Conservation (phyloP, 148 eudicot genomes). For the Dianthus caryophyllus region DNA sequence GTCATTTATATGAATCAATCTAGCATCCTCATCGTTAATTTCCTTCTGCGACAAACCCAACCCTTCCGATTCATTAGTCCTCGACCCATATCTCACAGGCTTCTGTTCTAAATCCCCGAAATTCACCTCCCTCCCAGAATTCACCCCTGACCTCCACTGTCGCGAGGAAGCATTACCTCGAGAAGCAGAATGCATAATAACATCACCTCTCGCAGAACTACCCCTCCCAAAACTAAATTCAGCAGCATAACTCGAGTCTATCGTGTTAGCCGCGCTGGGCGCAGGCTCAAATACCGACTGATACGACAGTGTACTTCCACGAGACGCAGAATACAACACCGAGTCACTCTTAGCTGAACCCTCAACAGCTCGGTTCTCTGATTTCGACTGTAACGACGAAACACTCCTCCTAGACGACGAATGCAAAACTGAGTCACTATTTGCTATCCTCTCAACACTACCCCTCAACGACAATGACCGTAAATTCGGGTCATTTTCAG, state of each 20-base stretch:
- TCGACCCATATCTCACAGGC: constrained; percentile 65
- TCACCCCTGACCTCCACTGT: constrained; percentile 35
- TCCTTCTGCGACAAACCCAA: constrained; percentile 71
- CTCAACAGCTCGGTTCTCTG: constrained; percentile 22
- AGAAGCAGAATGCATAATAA: constrained; percentile 31
- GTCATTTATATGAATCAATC: constrained; percentile 75
- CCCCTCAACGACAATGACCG: constrained; percentile 29
- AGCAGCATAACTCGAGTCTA: constrained; percentile 26
- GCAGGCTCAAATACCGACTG: constrained; percentile 16
- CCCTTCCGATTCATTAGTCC: constrained; percentile 60
- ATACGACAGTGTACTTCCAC: constrained; percentile 25
- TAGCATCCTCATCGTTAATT: constrained; percentile 79
- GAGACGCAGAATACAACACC: constrained; percentile 20
- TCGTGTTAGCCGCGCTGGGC: constrained; percentile 14
- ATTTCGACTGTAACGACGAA: constrained; percentile 17
- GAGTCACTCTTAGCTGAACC: constrained; percentile 27
- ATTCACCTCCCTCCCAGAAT: constrained; percentile 57
- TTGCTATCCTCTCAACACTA: constrained; percentile 24
- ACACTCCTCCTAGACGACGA: constrained; percentile 36
- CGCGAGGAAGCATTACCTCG: constrained; percentile 44
- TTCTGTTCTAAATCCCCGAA: constrained; percentile 50
- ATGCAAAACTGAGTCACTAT: constrained; percentile 30
- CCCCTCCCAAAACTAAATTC: constrained; percentile 21
- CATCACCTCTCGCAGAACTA: constrained; percentile 24
- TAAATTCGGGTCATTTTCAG: constrained; percentile 22